phyloP scores from a whole-genome alignment of 2,329 filamentous ascomycete genomes.

The Fusarium tanahbumbuense region DNA sequence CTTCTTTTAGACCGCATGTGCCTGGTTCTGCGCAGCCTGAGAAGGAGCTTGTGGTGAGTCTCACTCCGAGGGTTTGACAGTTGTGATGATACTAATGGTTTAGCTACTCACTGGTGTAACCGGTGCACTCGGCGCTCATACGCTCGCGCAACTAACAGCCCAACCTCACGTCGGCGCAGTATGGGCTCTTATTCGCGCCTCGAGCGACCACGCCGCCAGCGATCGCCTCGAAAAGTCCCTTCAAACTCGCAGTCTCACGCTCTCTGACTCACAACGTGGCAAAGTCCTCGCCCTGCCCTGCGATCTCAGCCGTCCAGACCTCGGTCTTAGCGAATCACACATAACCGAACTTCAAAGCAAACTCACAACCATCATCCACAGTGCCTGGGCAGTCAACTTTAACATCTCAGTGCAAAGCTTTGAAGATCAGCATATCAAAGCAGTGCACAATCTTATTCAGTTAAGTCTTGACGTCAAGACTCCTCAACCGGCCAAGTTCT shows the following conservation, averaged over 20 bases:
- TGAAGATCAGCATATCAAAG: constrained; percentile 60
- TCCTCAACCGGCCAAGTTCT: constrained; percentile 49
- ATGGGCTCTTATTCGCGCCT: constrained; percentile 49
- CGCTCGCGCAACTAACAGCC: constrained; percentile 67
- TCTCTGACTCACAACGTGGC: constrained; percentile 36
- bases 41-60: constrained; percentile 47
- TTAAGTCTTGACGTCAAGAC: constrained; percentile 47
- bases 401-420: constrained; percentile 63
- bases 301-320: constrained; percentile 31
- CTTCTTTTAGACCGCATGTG: constrained; percentile 45
- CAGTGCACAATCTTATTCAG: constrained; percentile 58
- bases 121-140: constrained; percentile 69
- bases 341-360: constrained; percentile 46
- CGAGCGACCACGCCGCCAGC: constrained; percentile 4
- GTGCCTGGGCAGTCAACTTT: constrained; percentile 68
- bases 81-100: not conserved
- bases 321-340: constrained; percentile 41
- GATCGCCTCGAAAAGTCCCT: constrained; percentile 31
- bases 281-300: constrained; percentile 39
- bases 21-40: constrained; percentile 43
- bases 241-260: not conserved
- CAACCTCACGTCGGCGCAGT: constrained; percentile 66
- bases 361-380: constrained; percentile 61
- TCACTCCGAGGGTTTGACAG: too few relatives aligned
- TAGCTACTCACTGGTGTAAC: constrained; percentile 69